Base-by-base conservation (phyloP, 306 rosid species). In the Pachyrhizus erosus region DNA sequence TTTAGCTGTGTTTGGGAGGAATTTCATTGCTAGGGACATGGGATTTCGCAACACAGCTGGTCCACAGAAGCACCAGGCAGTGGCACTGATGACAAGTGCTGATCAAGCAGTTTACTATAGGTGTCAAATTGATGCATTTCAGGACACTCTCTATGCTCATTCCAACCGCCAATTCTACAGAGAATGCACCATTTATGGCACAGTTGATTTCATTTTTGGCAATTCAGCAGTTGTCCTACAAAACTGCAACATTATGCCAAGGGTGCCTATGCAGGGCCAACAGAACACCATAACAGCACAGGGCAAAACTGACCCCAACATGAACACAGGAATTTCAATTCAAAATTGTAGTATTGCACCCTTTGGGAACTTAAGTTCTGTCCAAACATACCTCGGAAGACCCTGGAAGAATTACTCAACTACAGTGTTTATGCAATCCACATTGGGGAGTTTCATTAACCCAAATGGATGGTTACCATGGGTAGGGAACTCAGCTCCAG, bases 321-420 rank as follows among this genome's bases (percentile, higher is more conserved):
- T 91, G 84, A 91, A 90, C 85, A 94, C 96, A 0, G 98, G 97
- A 34, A 88, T 87, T 40, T 82, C 94, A 10, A 85, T 92, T 11
- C 97, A 92, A 7, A 82, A 84, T 54, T 91, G 91, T 77, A 82
- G 11, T 20, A 84, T 94, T 64, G 40, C 48, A 40, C 93, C 97
- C 3, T 86, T 24, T 14, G 97, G 89, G 11, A 4, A 92, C 83
- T 74, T 91, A 58, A 85, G 88, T 39, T 51, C 86, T 0, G 89
- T 90, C n/a, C 9, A 69, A 40, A 92, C 96, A 20, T 94, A 85
- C 82, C 91, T 94, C 9, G 98, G 97, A 23, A 88, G 97, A 66
- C 97, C 97, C 0, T 91, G 98, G 97, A 94, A 91, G 96, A 84
- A 92, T 54, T 89, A 91, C 80, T 92, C 98, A 40, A 94, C 97